Conservation (phyloP, 306 rosid species). For the Quercus alba region DNA sequence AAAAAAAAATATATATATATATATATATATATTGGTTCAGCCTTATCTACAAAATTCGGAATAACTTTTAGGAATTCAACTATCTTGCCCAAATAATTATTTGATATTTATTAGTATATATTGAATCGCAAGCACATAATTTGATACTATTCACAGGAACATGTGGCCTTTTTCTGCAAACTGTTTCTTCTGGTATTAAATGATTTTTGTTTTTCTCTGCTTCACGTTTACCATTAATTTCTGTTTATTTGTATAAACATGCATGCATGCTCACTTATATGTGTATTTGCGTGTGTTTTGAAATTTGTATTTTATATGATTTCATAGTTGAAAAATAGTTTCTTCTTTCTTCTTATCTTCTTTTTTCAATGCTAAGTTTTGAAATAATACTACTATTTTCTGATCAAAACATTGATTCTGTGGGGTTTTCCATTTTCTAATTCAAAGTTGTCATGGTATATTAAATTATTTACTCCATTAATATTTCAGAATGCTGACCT, state of each 20-base stretch:
- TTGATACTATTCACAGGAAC: background rate
- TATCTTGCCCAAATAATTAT: background rate
- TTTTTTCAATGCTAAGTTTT: background rate
- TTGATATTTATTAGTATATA: background rate
- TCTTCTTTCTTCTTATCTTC: background rate
- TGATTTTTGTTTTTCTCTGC: background rate
- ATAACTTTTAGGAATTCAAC: background rate
- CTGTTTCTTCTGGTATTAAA: background rate
- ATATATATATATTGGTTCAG: too few species aligned
- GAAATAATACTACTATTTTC: background rate
- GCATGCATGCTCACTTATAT: background rate
- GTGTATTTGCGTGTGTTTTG: background rate
- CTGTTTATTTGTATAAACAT: background rate
- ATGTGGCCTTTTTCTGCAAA: background rate
- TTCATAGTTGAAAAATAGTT: background rate
- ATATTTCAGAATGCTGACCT: constrained; percentile 84
- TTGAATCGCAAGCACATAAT: background rate
- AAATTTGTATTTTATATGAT: background rate
- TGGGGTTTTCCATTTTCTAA: background rate
- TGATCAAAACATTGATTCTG: background rate
- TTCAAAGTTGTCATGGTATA: background rate
- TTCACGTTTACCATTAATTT: background rate
- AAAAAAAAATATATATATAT: too few species aligned
- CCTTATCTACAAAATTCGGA: background rate
- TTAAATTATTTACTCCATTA: constrained; percentile 8